Conservation (phyloP, 192 early-diverging fungal species). For the Kappamyces sp. region DNA sequence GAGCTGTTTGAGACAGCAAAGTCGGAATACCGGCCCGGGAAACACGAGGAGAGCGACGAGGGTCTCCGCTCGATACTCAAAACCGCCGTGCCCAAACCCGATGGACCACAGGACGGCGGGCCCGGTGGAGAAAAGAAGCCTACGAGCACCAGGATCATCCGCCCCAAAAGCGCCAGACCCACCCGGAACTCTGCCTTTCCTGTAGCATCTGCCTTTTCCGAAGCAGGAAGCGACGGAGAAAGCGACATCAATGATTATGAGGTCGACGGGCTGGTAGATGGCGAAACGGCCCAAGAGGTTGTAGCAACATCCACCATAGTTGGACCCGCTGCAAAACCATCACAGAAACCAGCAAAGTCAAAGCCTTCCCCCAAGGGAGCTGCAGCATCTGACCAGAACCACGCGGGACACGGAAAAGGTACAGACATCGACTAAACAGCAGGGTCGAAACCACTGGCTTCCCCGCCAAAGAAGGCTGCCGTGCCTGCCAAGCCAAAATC, state of each 20-base stretch:
- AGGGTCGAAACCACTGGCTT: no score
- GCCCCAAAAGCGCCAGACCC: conserved; percentile 46
- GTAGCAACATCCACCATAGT: no score
- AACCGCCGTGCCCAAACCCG: conserved; percentile 11
- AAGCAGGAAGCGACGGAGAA: conserved; percentile 27
- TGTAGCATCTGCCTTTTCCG: conserved; percentile 33
- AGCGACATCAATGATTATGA: conserved; percentile 2
- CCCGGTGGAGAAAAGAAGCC: not conserved
- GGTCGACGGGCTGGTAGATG: not conserved
- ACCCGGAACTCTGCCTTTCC: conserved; percentile 39
- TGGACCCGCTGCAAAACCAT: no score
- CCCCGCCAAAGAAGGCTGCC: no score
- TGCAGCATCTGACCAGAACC: no score
- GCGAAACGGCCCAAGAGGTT: not conserved
- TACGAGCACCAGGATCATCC: not conserved
- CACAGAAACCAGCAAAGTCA: no score
- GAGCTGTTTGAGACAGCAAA: conserved; percentile 31
- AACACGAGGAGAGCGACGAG: conserved; percentile 21
- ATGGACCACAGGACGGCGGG: no score
- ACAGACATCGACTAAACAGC: no score
- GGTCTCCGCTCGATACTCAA: conserved; percentile 17
- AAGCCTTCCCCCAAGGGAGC: no score
- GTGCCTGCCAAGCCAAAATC: no score
- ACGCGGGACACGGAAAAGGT: no score
- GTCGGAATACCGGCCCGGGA: conserved; percentile 19